Base-by-base conservation (phyloP, 2,329 filamentous ascomycete genomes). In the Aureobasidium subglaciale region DNA sequence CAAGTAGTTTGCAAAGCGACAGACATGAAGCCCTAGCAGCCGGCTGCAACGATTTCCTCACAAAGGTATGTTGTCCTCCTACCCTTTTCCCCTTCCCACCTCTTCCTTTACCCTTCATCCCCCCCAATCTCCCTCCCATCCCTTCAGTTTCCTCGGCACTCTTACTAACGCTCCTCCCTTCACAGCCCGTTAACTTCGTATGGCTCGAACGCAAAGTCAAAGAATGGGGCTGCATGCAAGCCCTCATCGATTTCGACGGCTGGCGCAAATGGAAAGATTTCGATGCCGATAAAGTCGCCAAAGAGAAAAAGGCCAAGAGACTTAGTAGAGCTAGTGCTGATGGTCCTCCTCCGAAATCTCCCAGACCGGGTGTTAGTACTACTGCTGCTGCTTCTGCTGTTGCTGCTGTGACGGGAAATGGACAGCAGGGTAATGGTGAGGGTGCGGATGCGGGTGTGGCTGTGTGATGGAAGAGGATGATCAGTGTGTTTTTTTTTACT, bases 171-270 rank as follows among this genome's bases (percentile, higher is more conserved):
- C 45, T 1, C 11, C 6, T 8, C 18, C 30, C 11, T 32, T n/a
- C n/a, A n/a, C n/a, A 56, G 89, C 93, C 93, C 18, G 92, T 99
- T 63, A 95, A 95, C 69, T 96, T 96, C 67, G 87, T 95, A 58
- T 99, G 92, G 91, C 82, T 99, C 24, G 90, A 96, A 70, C 84
- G 92, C 57, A 99, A 99, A 71, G 91, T 97, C 63, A 96, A 95
- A 74, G 93, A 99, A 77, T 99, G 93, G 93, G 93, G 93, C 56
- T 97, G 93, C 75, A 99, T 99, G 93, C 93, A 97, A 75, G 93
- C 93, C 9, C 80, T 99, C 22, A 97, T 99, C 66, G 93, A 99
- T 74, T 97, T 93, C 68, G 92, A 97, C 69, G 93, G 93, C 59
- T 99, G 93, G 93, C 83, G 91, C 55, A 90, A 90, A 71, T 99